Evolutionary conservation across 1,284 basidiomycete species (phyloP).

Genomic region (Apiotrichum gamsii): DNA sequence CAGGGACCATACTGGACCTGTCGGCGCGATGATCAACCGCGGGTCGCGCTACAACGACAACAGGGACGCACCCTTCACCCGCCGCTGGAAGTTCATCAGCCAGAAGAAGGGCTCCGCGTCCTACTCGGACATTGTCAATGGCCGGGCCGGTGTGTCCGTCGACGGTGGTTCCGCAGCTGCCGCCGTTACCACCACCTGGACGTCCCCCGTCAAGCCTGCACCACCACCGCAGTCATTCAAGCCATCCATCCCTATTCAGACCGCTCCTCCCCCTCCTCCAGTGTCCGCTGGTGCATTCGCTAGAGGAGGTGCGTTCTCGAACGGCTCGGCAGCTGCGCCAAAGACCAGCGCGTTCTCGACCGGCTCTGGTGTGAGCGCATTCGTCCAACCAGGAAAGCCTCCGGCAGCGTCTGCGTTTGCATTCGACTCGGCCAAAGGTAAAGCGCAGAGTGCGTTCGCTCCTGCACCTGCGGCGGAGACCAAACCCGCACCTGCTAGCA

Average conservation of each 20-base stretch:
- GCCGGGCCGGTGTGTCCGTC: conserved; percentile 48
- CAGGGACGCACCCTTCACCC: conserved; percentile 61
- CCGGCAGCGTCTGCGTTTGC: not conserved
- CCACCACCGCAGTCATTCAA: not conserved
- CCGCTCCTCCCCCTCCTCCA: not conserved
- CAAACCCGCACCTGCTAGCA: not conserved
- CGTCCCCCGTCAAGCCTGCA: not conserved
- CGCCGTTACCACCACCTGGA: not conserved
- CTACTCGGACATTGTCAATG: conserved; percentile 72
- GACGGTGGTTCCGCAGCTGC: conserved; percentile 6
- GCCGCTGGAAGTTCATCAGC: conserved; percentile 67
- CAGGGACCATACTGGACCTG: conserved; percentile 29
- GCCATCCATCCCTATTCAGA: no score
- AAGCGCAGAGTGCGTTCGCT: not conserved
- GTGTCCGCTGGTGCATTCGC: not conserved
- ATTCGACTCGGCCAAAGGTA: not conserved
- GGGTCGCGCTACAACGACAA: conserved; percentile 58
- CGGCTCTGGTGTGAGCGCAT: not conserved
- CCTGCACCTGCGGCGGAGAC: not conserved
- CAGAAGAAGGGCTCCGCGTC: conserved; percentile 58
- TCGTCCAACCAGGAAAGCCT: not conserved
- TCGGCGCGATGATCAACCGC: conserved; percentile 54
- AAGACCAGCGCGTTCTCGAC: not conserved
- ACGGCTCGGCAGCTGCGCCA: not conserved
- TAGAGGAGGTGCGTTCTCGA: not conserved